A percentile compares a stretch with the other conserved stretches of the same genome.
phyloP scores from a whole-genome alignment of 306 rosid species.

The Rosa persica region DNA sequence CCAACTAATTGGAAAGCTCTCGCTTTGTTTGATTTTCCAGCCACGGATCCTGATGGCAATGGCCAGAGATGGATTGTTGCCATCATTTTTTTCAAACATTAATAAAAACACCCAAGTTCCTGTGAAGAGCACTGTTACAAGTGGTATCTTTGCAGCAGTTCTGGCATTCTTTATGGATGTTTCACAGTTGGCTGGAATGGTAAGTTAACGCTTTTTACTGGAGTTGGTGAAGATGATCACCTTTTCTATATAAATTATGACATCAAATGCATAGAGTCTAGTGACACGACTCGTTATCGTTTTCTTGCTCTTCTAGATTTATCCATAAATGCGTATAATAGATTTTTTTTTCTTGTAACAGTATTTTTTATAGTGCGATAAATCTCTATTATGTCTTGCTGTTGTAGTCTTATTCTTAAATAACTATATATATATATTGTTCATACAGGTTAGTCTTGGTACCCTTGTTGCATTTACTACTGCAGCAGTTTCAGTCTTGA shows the following conservation, averaged over 20 bases:
- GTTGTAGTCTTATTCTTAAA: not conserved
- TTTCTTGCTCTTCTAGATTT: no score
- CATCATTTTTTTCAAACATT: conserved; percentile 48
- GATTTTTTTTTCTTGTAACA: no score
- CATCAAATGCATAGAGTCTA: not conserved
- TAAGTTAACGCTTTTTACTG: conserved; percentile 33
- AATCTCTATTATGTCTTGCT: not conserved
- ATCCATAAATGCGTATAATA: no score
- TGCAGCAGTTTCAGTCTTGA: conserved; percentile 66
- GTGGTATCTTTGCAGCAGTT: conserved; percentile 67
- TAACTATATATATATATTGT: conserved; percentile 14
- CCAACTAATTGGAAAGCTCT: conserved; percentile 16
- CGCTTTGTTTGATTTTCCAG: conserved; percentile 37
- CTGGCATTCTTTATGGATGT: conserved; percentile 84
- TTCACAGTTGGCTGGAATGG: conserved; percentile 78
- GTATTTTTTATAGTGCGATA: not conserved
- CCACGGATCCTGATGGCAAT: conserved; percentile 65
- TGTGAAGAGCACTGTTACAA: conserved; percentile 52
- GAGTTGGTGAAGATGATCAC: not conserved
- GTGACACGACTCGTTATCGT: no score
- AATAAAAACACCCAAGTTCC: conserved; percentile 46
- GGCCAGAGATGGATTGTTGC: conserved; percentile 58
- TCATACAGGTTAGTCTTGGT: conserved; percentile 66
- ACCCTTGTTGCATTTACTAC: conserved; percentile 71
- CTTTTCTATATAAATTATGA: not conserved